Evolutionary conservation across 106 monocot genomes (phyloP), one percentile per base, ranked within the genome.

Genomic region (Triglochin maritima): DNA sequence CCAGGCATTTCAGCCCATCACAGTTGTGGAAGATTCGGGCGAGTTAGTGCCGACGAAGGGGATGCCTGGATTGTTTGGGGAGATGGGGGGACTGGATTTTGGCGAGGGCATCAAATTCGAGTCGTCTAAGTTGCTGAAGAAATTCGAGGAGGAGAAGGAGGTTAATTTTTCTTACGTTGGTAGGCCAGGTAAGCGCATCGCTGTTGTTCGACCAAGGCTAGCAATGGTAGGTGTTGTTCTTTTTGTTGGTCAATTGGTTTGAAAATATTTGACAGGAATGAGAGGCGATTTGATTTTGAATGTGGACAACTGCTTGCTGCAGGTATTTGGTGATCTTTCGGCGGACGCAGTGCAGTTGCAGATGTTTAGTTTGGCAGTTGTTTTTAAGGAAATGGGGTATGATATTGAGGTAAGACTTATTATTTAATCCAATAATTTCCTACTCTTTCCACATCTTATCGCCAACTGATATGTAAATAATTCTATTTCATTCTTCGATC

Each of bases 51-150:
- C 11, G 41, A 10, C 42, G 50, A 49, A 4, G 47, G 43, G 45
- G 69, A 50, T 54, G 44, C 4, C 2, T 14, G 63, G 63, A 64
- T 61, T 69, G 48, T 62, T 69, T 45, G 60, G 29, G 50, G 69
- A 69, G 17, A 46, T 76, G 6, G 76, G 76, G 15, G 76, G 47
- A 10, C 44, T 78, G 71, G 78, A 78, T 66, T 78, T 78, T 57
- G 78, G 78, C 5, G 78, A 78, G 44, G 78, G 78, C 45, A 78
- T 78, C 13, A 65, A 66, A 17, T 78, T 78, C 42, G 50, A 59
- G 49, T 71, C 78, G 46, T 66, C 66, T 10, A 72, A 78, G 71
- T 57, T 78, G 41, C 66, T 78, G 64, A 59, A 66, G 66, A 78
- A 29, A 52, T 72, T 78, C 59, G 60, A 67, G 65, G 72, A 54